These are phyloP conservation scores for Xylaria sp. DNA, from an alignment of 2,329 filamentous ascomycete genomes.

Conservation along the genomic window DNA sequence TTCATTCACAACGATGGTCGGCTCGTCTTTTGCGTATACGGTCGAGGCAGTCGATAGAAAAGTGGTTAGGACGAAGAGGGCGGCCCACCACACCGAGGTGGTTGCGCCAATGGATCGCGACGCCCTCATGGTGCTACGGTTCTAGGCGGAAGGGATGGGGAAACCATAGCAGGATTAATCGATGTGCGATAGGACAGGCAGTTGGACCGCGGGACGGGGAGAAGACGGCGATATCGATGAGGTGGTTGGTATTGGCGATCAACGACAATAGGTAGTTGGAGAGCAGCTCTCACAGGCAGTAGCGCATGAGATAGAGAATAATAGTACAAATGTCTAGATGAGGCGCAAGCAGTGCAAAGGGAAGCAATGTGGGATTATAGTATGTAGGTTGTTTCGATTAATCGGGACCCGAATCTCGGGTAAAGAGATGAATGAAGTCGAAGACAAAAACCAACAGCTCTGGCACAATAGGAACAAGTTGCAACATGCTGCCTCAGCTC, in stretches of 20 bases:
- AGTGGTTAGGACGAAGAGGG: constrained; percentile 51
- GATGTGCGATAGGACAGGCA: constrained; percentile 7
- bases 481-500: constrained; percentile 28
- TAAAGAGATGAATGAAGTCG: constrained; percentile 1
- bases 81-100: constrained; percentile 54
- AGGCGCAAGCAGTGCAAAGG: constrained; percentile 1
- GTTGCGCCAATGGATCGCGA: constrained; percentile 58
- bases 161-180: constrained; percentile 56
- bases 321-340: constrained; percentile 12
- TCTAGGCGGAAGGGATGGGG: constrained; percentile 42
- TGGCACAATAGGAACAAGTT: constrained; percentile 25
- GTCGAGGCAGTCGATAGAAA: constrained; percentile 46
- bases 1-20: constrained; percentile 70
- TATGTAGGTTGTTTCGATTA: constrained; percentile 1
- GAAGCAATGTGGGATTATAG: background rate
- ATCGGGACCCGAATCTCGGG: background rate
- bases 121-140: constrained; percentile 64
- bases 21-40: constrained; percentile 68
- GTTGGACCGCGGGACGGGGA: background rate
- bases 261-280: constrained; percentile 2
- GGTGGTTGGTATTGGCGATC: background rate
- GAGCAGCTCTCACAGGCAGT: constrained; percentile 15
- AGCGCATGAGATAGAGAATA: constrained; percentile 11
- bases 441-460: background rate
- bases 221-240: constrained; percentile 13